Percentiles rank a stretch among this genome's conserved stretches.
These are phyloP conservation scores for Globisporangium ultimum DNA, from an alignment of 352 stramenopile genomes.

Conservation along the genomic window DNA sequence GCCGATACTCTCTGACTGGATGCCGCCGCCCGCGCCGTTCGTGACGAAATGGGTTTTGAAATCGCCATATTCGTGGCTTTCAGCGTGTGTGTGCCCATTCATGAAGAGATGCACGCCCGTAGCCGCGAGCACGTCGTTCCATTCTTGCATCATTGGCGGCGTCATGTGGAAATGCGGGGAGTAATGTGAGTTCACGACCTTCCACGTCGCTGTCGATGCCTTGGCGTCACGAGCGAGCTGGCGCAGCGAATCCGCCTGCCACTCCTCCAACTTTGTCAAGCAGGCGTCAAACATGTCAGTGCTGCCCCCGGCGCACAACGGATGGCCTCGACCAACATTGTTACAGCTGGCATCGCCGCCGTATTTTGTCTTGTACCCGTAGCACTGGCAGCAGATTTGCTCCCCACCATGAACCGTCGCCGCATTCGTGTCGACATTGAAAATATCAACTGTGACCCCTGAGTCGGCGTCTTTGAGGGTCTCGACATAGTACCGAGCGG, in stretches of 20 bases:
- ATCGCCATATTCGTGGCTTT: slow-evolving; percentile 60
- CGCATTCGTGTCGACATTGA: slow-evolving; percentile 67
- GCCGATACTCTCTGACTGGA: slow-evolving; percentile 71
- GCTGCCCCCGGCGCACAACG: slow-evolving; percentile 46
- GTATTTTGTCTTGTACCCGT: slow-evolving; percentile 66
- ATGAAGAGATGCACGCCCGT: slow-evolving; percentile 56
- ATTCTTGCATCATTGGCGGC: slow-evolving; percentile 60
- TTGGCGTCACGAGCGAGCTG: slow-evolving; percentile 48
- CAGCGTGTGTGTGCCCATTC: slow-evolving; percentile 73
- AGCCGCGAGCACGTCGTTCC: slow-evolving; percentile 48
- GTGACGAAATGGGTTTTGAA: slow-evolving; percentile 79
- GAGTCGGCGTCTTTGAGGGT: slow-evolving; percentile 25
- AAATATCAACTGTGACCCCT: slow-evolving; percentile 58
- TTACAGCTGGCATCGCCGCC: slow-evolving; percentile 32
- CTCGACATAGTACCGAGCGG: slow-evolving; percentile 62
- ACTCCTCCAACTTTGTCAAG: slow-evolving; percentile 47
- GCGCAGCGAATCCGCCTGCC: slow-evolving; percentile 58
- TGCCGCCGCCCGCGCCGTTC: slow-evolving; percentile 66
- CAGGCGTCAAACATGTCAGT: slow-evolving; percentile 60
- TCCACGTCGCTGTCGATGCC: slow-evolving; percentile 58
- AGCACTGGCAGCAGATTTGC: slow-evolving; percentile 79
- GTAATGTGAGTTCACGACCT: slow-evolving; percentile 77
- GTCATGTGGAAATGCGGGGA: slow-evolving; percentile 72
- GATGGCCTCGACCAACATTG: slow-evolving; percentile 41
- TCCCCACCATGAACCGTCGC: slow-evolving; percentile 53